These are phyloP conservation scores for Pyrenophora tritici-repentis DNA, from an alignment of 2,329 filamentous ascomycete genomes.

Conservation along the genomic window DNA sequence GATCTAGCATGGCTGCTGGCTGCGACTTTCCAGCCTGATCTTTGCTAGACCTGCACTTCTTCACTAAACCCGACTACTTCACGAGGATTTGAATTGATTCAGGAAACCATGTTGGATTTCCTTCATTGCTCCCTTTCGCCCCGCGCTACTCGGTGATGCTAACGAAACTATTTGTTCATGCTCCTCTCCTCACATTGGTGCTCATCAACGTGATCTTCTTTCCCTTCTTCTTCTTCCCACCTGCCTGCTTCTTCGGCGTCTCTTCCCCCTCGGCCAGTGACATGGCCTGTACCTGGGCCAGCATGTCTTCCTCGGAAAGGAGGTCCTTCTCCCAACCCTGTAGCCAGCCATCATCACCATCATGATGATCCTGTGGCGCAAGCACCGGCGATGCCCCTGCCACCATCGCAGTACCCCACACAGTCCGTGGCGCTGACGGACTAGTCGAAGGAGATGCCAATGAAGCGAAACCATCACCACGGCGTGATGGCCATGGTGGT, in stretches of 20 bases:
- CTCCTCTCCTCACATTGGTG: constrained; percentile 64
- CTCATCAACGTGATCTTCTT: constrained; percentile 74
- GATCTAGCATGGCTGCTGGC: constrained; percentile 13
- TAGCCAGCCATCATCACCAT: constrained; percentile 79
- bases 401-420: constrained; percentile 87
- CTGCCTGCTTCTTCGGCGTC: constrained; percentile 40
- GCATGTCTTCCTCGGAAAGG: constrained; percentile 61
- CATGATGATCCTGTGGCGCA: constrained; percentile 47
- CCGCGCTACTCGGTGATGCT: constrained; percentile 32
- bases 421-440: constrained; percentile 75
- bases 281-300: constrained; percentile 55
- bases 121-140: constrained; percentile 31
- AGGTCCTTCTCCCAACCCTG: constrained; percentile 82
- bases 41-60: too few species aligned
- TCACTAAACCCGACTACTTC: neutral
- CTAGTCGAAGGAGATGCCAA: constrained; percentile 81
- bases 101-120: neutral
- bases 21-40: too few species aligned
- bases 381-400: constrained; percentile 62
- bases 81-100: neutral
- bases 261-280: constrained; percentile 40
- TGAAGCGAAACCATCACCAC: constrained; percentile 63
- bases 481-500: constrained; percentile 59
- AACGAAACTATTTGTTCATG: constrained; percentile 37
- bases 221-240: constrained; percentile 66